Conservation (phyloP, 1,284 basidiomycete genomes). For the Xerocomus tenax region DNA sequence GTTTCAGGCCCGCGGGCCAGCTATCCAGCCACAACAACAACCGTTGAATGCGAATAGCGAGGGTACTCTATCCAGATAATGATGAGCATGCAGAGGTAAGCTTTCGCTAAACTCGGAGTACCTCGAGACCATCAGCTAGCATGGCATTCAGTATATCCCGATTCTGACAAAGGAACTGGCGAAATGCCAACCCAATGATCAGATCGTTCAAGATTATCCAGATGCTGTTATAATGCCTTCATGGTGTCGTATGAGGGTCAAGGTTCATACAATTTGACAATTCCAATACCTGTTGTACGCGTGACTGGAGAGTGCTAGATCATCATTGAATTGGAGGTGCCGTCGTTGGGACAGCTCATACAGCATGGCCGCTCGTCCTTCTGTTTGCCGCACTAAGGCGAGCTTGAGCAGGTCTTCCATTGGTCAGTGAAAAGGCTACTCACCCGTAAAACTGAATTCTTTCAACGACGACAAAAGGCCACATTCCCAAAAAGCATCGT, state of each 20-base stretch:
- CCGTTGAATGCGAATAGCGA: constrained; percentile 45
- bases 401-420: background rate
- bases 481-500: background rate
- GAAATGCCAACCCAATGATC: constrained; percentile 69
- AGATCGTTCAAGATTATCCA: constrained; percentile 91
- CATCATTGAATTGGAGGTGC: constrained; percentile 18
- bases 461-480: constrained; percentile 14
- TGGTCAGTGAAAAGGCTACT: background rate
- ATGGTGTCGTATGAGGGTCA: constrained; percentile 3
- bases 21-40: constrained; percentile 79
- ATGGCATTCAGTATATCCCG: constrained; percentile 34
- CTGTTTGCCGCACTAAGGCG: constrained; percentile 40
- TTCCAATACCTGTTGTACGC: constrained; percentile 53
- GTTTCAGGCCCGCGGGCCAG: constrained; percentile 94
- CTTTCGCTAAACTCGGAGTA: constrained; percentile 17
- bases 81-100: background rate
- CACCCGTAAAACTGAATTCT: constrained; percentile 24
- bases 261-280: constrained; percentile 26
- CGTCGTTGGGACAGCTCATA: constrained; percentile 35
- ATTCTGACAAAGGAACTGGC: constrained; percentile 64
- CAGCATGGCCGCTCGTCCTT: constrained; percentile 40
- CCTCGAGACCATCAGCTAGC: constrained; percentile 38
- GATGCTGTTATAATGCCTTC: constrained; percentile 81
- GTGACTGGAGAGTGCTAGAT: constrained; percentile 26
- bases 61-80: constrained; percentile 30